Evolutionary conservation across 148 eudicot species (phyloP).

Genomic region (Vaccinium macrocarpon): DNA sequence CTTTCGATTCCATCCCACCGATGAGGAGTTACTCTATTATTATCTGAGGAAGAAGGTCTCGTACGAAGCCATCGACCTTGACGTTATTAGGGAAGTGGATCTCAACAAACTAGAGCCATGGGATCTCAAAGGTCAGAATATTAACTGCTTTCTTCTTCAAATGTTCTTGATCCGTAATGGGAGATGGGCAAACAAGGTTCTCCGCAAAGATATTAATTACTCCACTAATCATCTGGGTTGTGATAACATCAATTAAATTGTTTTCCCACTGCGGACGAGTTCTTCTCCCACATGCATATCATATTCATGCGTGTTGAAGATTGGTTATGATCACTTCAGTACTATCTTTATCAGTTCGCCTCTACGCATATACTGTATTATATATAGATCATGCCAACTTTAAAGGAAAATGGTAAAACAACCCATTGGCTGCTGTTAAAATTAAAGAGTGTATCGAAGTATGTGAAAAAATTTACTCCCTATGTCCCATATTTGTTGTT

Average conservation of each 20-base stretch:
- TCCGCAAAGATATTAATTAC: not conserved
- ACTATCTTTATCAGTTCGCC: not conserved
- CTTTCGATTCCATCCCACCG: constrained; percentile 93
- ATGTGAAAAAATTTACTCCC: too few relatives aligned
- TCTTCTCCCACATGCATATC: not conserved
- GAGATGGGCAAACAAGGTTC: not conserved
- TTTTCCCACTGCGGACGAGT: not conserved
- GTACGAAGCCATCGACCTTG: constrained; percentile 87
- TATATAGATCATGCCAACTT: not conserved
- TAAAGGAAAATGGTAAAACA: not conserved
- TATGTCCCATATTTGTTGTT: too few relatives aligned
- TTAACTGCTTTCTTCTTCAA: not conserved
- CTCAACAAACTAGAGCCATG: constrained; percentile 98
- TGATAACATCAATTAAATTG: not conserved
- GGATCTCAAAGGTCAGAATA: constrained; percentile 93
- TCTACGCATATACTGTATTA: not conserved
- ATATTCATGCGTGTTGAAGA: not conserved
- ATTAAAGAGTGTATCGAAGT: too few relatives aligned
- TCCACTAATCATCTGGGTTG: not conserved
- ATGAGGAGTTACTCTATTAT: constrained; percentile 85
- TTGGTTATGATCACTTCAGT: not conserved
- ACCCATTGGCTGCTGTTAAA: too few relatives aligned
- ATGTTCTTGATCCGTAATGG: not conserved
- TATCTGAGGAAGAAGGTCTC: constrained; percentile 90
- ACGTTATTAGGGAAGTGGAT: constrained; percentile 92